Base-by-base conservation (phyloP, 2,329 filamentous ascomycete species). In the Apiospora marii region DNA sequence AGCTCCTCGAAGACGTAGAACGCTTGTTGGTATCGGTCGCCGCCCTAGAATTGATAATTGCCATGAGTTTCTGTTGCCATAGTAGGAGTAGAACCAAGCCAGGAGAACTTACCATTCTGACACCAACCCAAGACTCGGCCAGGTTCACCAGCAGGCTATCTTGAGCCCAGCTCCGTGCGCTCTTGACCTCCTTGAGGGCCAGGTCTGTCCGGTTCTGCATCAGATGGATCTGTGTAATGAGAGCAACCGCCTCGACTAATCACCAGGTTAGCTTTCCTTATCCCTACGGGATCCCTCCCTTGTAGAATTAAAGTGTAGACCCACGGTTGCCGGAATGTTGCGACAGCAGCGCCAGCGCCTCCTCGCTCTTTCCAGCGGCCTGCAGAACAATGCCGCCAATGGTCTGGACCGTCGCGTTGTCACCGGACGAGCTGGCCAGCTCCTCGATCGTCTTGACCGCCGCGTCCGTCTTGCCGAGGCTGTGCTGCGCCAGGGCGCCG, bases 1-100 rank as follows among this genome's bases (percentile, higher is more conserved):
- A 98, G 90, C 83, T 99, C 96, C 84, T 98, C 96, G 80, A 94
- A 98, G 74, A 98, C 96, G 87, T 99, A 98, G 84, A 97, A 98
- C 24, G 96, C 92, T 80, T 96, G 94, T 80, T 98, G 96, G 84
- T 98, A 98, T 82, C 94, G 96, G 78, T 98, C 95, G 77, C 95
- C 95, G 80, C 96, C 96, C 93, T 97, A 74, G 37, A 46, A 53
- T 97, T 74, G 34, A 71, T 8, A 46, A 44, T 61, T 34, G 72
- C 51, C 41, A 73, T 85, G 75, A 83, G 79, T 76, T 74, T 14
- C 41, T 37, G 69, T 22, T 27, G 49, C 16, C 67, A 46, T 30
- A 7, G 10, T n/a, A n/a, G 14, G 34, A 8, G 22, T 30, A 30
- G 13, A 30, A 68, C 4, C 67, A 19, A 48, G 27, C 24, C 22